Conservation (phyloP, 2,329 filamentous ascomycete species). For the Sarocladium kiliense region DNA sequence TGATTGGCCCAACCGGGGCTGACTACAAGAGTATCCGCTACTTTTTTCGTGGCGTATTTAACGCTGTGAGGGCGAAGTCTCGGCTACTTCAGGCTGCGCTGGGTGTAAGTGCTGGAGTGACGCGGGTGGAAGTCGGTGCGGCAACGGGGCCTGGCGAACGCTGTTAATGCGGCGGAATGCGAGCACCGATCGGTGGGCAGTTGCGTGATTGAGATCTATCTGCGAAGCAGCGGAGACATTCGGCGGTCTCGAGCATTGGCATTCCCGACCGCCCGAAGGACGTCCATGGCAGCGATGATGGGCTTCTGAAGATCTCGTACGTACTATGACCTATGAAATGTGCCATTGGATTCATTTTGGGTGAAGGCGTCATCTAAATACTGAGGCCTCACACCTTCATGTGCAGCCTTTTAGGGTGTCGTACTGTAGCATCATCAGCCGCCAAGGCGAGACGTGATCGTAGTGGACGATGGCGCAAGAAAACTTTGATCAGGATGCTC, state of each 20-base stretch:
- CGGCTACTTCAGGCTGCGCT: neutral
- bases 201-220: conserved; percentile 7
- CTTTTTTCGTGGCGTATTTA: neutral
- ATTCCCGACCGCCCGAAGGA: neutral
- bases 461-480: neutral
- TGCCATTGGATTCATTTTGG: no score
- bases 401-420: neutral
- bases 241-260: neutral
- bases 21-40: conserved; percentile 12
- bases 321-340: no score
- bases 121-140: conserved; percentile 4
- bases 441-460: neutral
- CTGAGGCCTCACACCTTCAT: neutral
- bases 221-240: neutral
- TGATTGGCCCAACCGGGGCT: conserved; percentile 26
- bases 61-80: neutral
- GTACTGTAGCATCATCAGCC: no score
- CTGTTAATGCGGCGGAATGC: neutral
- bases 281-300: neutral
- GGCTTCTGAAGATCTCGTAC: neutral
- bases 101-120: conserved; percentile 3
- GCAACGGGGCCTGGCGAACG: neutral
- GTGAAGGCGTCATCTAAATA: neutral
- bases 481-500: neutral
- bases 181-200: neutral